A percentile compares a stretch with the other conserved stretches of the same genome.
Evolutionary conservation across 2,329 filamentous ascomycete species (phyloP).

Genomic region (Raffaelea deltoideospora): DNA sequence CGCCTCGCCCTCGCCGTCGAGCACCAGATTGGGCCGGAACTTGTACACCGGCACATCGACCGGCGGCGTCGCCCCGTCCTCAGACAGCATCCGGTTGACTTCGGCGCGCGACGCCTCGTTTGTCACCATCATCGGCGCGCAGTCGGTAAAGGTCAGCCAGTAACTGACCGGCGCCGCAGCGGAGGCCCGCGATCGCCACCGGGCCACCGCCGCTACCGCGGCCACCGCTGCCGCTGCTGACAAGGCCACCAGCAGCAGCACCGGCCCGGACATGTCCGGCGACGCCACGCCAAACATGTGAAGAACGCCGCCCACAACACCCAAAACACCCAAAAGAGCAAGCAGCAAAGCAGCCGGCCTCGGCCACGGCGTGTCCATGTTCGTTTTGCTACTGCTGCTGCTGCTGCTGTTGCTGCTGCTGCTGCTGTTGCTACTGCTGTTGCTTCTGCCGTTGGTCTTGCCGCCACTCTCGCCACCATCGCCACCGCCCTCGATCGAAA

Average conservation of each 20-base stretch:
- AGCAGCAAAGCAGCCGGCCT: background rate
- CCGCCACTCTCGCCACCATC: no score
- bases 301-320: constrained; percentile 5
- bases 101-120: constrained; percentile 55
- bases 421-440: no score
- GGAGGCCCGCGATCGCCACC: background rate
- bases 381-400: no score
- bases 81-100: constrained; percentile 41
- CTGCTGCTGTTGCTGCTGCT: no score
- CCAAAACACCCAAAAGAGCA: background rate
- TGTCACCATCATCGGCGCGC: constrained; percentile 59
- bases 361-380: background rate
- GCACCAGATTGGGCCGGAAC: constrained; percentile 59
- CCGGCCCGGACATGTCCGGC: no score
- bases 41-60: constrained; percentile 46
- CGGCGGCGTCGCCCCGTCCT: no score
- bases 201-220: background rate
- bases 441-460: no score
- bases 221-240: constrained; percentile 13
- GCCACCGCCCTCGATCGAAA: no score
- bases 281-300: no score
- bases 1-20: constrained; percentile 41
- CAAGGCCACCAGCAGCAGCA: constrained; percentile 19
- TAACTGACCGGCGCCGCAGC: constrained; percentile 1
- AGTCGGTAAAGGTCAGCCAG: constrained; percentile 29